Evolutionary conservation across 257 asterid species (phyloP), one percentile per base, ranked within the genome.

Genomic region (Rehmannia glutinosa): DNA sequence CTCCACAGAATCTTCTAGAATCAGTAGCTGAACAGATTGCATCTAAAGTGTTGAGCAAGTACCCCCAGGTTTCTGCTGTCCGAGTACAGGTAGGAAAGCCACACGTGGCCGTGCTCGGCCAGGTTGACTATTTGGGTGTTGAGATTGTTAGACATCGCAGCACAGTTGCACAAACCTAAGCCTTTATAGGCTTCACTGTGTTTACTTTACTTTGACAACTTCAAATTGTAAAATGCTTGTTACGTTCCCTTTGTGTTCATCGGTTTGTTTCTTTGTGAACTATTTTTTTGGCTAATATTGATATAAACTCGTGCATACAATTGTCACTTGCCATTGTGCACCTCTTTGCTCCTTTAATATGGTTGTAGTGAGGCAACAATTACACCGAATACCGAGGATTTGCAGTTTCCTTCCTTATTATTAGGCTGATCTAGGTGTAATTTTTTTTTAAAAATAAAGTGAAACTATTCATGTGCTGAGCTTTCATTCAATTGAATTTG

Each of bases 61-160:
- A 53, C 62, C 78, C 84, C 9, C 82, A 74, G 75, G 66, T 91
- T 65, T 78, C 91, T 32, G 84, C 84, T 49, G 90, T 94, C 19
- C 86, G 96, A 3, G 77, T 93, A 33, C 88, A 82, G 70, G 84
- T 94, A 8, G 97, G 93, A 25, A 94, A 94, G 86, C 97, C 99
- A 0, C 97, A 91, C 33, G 96, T 91, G 2, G 97, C 95, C 0
- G 97, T 94, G 60, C 70, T 70, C 5, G 96, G 99, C 24, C 72
- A 85, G 4, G 79, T 94, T 5, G 97, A 91, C 74, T 88, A 91
- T 78, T 79, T 91, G 78, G 97, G 97, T 0, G 90, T 94, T 8
- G 96, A 94, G 89, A 88, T 94, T 53, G 41, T 49, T 8, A 82
- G 97, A 62, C 53, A 80, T 61, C 81, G 91, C 47, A 36, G 13